A percentile compares a stretch with the other conserved stretches of the same genome.
Evolutionary conservation across 2,329 filamentous ascomycete genomes (phyloP).

Genomic region (Atkinsonella hypoxylon): DNA sequence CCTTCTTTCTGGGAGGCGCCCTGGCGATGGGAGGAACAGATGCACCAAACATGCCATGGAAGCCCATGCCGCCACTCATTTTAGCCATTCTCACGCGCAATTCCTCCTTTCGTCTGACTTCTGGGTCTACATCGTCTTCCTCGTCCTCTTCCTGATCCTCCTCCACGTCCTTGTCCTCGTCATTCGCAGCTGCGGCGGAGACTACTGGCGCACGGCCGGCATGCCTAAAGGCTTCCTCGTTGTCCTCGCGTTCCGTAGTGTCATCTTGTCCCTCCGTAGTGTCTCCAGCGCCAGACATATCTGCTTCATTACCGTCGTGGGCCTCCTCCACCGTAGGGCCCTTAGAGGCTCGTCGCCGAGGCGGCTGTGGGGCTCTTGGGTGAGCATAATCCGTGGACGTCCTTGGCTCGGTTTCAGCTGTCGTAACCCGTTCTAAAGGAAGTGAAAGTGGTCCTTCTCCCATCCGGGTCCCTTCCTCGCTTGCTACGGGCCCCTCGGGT

Average conservation of each 20-base stretch:
- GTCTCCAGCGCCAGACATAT: slow-evolving; percentile 52
- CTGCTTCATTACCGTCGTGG: slow-evolving; percentile 52
- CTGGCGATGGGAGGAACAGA: slow-evolving; percentile 51
- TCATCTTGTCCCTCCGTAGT: slow-evolving; percentile 51
- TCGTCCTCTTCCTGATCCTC: slow-evolving; percentile 60
- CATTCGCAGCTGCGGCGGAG: slow-evolving; percentile 28
- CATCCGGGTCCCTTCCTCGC: slow-evolving; percentile 16
- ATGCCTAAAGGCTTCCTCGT: slow-evolving; percentile 44
- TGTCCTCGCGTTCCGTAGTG: slow-evolving; percentile 60
- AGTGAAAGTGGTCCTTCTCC: slow-evolving; percentile 19
- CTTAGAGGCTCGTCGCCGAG: slow-evolving; percentile 41
- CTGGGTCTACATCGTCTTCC: slow-evolving; percentile 78
- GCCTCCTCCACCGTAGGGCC: slow-evolving; percentile 29
- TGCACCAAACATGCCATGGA: slow-evolving; percentile 84
- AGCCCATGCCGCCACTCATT: slow-evolving; percentile 95
- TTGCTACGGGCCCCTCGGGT: slow-evolving; percentile 30
- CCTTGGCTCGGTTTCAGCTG: slow-evolving; percentile 34
- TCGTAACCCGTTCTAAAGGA: slow-evolving; percentile 33
- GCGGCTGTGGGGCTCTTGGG: slow-evolving; percentile 27
- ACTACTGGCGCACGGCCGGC: slow-evolving; percentile 26
- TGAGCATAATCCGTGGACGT: slow-evolving; percentile 36
- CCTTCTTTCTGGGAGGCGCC: slow-evolving; percentile 38
- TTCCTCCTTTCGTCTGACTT: slow-evolving; percentile 74
- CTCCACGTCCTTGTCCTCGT: slow-evolving; percentile 44
- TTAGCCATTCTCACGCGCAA: slow-evolving; percentile 93